Percentiles rank a stretch among this genome's conserved stretches.
Evolutionary conservation across 495 filamentous ascomycete species (phyloP).

Genomic region (Xylaria acuta): DNA sequence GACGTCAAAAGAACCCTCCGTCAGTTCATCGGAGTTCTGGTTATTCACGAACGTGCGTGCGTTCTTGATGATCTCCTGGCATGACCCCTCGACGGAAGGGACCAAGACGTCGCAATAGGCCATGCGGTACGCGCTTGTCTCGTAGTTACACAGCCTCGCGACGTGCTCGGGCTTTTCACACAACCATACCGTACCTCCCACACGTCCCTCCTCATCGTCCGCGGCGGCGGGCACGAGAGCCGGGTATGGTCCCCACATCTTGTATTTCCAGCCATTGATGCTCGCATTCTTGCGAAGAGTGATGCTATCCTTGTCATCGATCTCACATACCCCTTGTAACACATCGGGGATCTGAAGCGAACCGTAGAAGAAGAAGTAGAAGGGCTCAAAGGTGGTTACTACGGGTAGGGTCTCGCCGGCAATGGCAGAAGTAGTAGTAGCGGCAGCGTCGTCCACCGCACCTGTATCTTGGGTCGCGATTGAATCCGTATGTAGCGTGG

Average conservation of each 20-base stretch:
- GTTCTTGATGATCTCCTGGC: conserved; percentile 27
- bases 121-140: conserved; percentile 29
- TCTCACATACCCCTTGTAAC: not conserved
- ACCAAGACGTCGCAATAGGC: conserved; percentile 28
- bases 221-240: conserved; percentile 25
- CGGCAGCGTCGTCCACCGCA: not conserved
- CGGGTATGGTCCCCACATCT: conserved; percentile 31
- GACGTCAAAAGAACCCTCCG: conserved; percentile 27
- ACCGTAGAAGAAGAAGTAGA: conserved; percentile 43
- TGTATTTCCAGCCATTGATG: conserved; percentile 29
- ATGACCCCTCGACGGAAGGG: conserved; percentile 6
- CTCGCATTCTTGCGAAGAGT: conserved; percentile 12
- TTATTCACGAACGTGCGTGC: conserved; percentile 32
- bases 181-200: conserved; percentile 25
- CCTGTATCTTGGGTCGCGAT: not conserved
- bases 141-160: conserved; percentile 13
- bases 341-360: conserved; percentile 28
- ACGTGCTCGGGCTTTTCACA: conserved; percentile 30
- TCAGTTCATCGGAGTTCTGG: not conserved
- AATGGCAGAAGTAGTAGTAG: not conserved
- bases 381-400: conserved; percentile 29
- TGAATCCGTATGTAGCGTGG: not conserved
- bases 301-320: not conserved
- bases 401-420: not conserved
- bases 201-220: conserved; percentile 6